These are phyloP conservation scores for Penicillium diatomitis DNA, from an alignment of 495 filamentous ascomycete genomes.

Conservation along the genomic window DNA sequence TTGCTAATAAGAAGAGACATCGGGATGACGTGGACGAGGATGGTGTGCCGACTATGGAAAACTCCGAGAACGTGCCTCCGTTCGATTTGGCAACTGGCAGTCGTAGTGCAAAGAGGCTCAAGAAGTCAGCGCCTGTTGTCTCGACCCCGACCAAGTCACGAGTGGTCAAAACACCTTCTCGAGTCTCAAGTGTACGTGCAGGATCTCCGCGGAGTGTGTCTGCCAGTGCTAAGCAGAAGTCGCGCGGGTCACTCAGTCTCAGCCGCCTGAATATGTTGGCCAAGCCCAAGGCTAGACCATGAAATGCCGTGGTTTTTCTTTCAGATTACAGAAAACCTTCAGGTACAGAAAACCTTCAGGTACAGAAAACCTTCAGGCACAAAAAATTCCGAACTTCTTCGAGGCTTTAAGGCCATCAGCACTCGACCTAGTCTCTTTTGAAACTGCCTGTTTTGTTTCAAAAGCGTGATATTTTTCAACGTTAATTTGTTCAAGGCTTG, in stretches of 20 bases:
- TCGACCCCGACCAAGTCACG: slow-evolving; percentile 33
- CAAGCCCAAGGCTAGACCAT: slow-evolving; percentile 37
- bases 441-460: too few relatives aligned
- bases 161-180: slow-evolving; percentile 20
- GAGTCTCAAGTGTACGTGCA: slow-evolving; percentile 23
- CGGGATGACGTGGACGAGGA: slow-evolving; percentile 40
- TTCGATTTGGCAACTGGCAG: slow-evolving; percentile 24
- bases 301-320: background rate
- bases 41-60: slow-evolving; percentile 40
- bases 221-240: slow-evolving; percentile 23
- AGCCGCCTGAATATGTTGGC: slow-evolving; percentile 43
- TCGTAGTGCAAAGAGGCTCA: slow-evolving; percentile 36
- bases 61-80: slow-evolving; percentile 34
- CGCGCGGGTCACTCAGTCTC: slow-evolving; percentile 33
- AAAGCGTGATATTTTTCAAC: too few relatives aligned
- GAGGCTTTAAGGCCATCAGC: too few relatives aligned
- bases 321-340: too few relatives aligned
- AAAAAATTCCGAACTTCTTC: too few relatives aligned
- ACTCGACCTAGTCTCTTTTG: too few relatives aligned
- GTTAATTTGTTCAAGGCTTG: too few relatives aligned
- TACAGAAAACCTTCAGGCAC: too few relatives aligned
- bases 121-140: slow-evolving; percentile 26
- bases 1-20: slow-evolving; percentile 65
- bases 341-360: too few relatives aligned
- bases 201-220: slow-evolving; percentile 24